phyloP scores from a whole-genome alignment of 2,329 filamentous ascomycete species.

The Incumbomyces delicatus region DNA sequence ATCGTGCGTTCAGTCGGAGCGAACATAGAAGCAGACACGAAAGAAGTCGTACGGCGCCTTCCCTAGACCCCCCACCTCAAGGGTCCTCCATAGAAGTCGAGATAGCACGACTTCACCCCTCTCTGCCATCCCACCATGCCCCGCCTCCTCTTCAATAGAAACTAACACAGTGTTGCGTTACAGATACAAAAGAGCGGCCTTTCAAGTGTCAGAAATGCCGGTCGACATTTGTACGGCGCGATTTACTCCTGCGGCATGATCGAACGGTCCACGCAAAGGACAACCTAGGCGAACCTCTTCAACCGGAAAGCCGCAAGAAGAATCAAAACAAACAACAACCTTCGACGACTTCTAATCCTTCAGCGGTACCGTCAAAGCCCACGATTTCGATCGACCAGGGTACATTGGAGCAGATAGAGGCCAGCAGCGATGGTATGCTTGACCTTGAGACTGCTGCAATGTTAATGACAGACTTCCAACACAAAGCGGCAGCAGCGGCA shows the following conservation, averaged over 20 bases:
- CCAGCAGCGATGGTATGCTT: slow-evolving; percentile 79
- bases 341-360: slow-evolving; percentile 16
- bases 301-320: slow-evolving; percentile 31
- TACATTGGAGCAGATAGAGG: slow-evolving; percentile 85
- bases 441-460: slow-evolving; percentile 96
- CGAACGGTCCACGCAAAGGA: slow-evolving; percentile 98
- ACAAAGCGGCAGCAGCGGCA: slow-evolving; percentile 74
- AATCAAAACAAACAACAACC: slow-evolving; percentile 56
- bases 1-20: slow-evolving; percentile 91
- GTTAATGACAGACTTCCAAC: slow-evolving; percentile 96
- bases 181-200: slow-evolving; percentile 79
- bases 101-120: not conserved
- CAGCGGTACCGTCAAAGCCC: slow-evolving; percentile 55
- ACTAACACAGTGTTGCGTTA: not conserved
- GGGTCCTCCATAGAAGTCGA: not conserved
- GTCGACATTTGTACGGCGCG: slow-evolving; percentile 95
- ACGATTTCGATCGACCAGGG: slow-evolving; percentile 73
- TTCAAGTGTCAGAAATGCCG: slow-evolving; percentile 98
- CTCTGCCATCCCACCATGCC: not conserved
- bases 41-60: slow-evolving; percentile 74
- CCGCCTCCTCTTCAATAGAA: not conserved
- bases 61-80: not conserved
- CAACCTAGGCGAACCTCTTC: slow-evolving; percentile 79
- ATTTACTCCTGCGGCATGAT: slow-evolving; percentile 91
- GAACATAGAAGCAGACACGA: slow-evolving; percentile 96